Conservation (phyloP, 225 moss, liverwort and hornwort genomes). For the Climacium dendroides region DNA sequence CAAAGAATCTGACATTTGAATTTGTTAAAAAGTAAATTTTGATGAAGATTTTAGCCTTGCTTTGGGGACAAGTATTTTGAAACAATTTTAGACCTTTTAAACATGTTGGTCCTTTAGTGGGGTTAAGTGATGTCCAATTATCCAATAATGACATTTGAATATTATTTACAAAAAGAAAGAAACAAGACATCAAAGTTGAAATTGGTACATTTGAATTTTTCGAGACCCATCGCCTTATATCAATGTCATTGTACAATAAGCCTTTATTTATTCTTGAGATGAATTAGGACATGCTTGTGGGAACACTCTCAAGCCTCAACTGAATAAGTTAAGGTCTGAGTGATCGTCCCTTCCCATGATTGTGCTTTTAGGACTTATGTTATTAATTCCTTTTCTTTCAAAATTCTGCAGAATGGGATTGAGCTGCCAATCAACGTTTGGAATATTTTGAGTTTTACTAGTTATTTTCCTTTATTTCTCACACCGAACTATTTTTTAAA, state of each 20-base stretch:
- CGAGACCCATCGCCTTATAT: not conserved
- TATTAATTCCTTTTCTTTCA: not conserved
- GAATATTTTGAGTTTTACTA: not conserved
- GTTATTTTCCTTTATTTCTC: not conserved
- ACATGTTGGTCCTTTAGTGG: too few species aligned
- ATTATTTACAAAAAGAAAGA: too few species aligned
- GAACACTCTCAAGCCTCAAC: not conserved
- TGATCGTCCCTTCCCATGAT: not conserved
- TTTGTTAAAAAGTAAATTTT: too few species aligned
- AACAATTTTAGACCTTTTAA: too few species aligned
- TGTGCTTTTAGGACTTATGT: too few species aligned
- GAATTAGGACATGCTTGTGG: not conserved
- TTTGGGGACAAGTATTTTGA: too few species aligned
- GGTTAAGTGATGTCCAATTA: not conserved
- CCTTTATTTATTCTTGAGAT: not conserved
- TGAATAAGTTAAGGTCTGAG: not conserved
- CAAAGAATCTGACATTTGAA: too few species aligned
- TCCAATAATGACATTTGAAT: not conserved
- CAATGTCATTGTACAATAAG: not conserved
- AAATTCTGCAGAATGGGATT: not conserved
- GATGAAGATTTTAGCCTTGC: too few species aligned
- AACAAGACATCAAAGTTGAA: not conserved
- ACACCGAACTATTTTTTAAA: not conserved
- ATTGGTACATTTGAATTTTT: not conserved
- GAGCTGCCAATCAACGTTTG: not conserved